phyloP scores from a whole-genome alignment of 768 basidiomycete species.

The Phaeolepiota aurea region DNA sequence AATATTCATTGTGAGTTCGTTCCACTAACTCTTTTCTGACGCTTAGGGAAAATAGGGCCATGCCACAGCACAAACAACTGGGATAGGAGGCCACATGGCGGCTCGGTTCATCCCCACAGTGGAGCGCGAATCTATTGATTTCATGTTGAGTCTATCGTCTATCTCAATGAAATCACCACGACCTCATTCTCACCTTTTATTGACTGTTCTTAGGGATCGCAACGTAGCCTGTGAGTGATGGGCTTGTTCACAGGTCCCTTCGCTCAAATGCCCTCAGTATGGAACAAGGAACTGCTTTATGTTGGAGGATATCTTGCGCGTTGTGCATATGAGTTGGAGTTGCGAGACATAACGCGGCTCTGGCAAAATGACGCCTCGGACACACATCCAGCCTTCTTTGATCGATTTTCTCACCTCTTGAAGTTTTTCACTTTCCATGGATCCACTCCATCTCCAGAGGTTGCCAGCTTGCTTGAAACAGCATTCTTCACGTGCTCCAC shows the following conservation, averaged over 20 bases:
- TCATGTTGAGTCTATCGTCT: constrained; percentile 56
- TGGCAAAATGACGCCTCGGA: constrained; percentile 49
- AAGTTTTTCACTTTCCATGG: constrained; percentile 85
- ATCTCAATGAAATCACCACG: too few relatives aligned
- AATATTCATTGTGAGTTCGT: constrained; percentile 69
- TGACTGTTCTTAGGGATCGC: constrained; percentile 61
- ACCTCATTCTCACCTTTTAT: too few relatives aligned
- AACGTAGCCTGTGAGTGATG: constrained; percentile 59
- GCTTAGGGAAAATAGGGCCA: too few relatives aligned
- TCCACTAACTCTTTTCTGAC: too few relatives aligned
- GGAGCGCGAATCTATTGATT: constrained; percentile 87
- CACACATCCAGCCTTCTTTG: constrained; percentile 40
- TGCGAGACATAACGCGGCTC: constrained; percentile 46
- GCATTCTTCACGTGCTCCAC: constrained; percentile 70
- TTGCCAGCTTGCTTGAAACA: constrained; percentile 60
- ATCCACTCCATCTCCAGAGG: constrained; percentile 81
- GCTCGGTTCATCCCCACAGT: constrained; percentile 93
- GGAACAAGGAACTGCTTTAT: constrained; percentile 87
- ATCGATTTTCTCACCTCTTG: constrained; percentile 67
- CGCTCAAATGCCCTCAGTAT: constrained; percentile 35
- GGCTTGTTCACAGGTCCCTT: constrained; percentile 3
- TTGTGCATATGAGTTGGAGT: constrained; percentile 78
- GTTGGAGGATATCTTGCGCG: constrained; percentile 80
- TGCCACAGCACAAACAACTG: constrained; percentile 88
- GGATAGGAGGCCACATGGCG: constrained; percentile 55